These are phyloP conservation scores for Cyberlindnera galapagoensis DNA, from an alignment of 805 yeast species.

Conservation along the genomic window DNA sequence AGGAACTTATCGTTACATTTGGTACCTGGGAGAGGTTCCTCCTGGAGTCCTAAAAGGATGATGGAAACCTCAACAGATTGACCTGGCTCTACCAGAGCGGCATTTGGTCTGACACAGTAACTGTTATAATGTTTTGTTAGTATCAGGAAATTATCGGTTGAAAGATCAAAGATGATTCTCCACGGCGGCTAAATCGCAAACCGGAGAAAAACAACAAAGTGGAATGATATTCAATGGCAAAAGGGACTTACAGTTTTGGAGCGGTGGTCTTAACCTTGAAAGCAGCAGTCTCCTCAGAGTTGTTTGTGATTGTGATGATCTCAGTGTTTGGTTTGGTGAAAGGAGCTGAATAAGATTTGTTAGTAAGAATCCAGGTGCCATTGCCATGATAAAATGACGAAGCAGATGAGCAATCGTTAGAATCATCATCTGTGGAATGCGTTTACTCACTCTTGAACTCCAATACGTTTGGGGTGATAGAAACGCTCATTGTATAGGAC, in stretches of 20 bases:
- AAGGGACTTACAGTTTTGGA: conserved; percentile 59
- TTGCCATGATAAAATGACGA: neutral
- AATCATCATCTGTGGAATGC: too few relatives aligned
- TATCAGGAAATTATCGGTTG: too few relatives aligned
- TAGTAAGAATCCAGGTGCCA: conserved; percentile 2
- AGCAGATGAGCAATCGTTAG: neutral
- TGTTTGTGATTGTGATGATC: conserved; percentile 44
- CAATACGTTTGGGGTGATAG: conserved; percentile 64
- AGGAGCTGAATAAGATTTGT: conserved; percentile 45
- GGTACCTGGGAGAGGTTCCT: conserved; percentile 66
- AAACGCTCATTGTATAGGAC: conserved; percentile 42
- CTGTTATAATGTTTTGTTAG: conserved; percentile 12
- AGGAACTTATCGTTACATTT: conserved; percentile 91
- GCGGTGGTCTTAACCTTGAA: conserved; percentile 98
- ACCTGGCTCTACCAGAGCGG: conserved; percentile 74
- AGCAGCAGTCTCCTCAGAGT: conserved; percentile 57
- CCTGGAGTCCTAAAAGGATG: conserved; percentile 75
- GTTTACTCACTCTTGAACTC: conserved; percentile 69
- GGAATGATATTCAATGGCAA: too few relatives aligned
- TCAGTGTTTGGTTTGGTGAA: conserved; percentile 68
- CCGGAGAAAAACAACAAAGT: too few relatives aligned
- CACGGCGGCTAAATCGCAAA: too few relatives aligned
- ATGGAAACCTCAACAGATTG: conserved; percentile 66
- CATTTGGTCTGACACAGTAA: conserved; percentile 92
- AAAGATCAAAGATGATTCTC: too few relatives aligned